phyloP scores from a whole-genome alignment of 164 flowering plant genomes.

The Annona cherimola region DNA sequence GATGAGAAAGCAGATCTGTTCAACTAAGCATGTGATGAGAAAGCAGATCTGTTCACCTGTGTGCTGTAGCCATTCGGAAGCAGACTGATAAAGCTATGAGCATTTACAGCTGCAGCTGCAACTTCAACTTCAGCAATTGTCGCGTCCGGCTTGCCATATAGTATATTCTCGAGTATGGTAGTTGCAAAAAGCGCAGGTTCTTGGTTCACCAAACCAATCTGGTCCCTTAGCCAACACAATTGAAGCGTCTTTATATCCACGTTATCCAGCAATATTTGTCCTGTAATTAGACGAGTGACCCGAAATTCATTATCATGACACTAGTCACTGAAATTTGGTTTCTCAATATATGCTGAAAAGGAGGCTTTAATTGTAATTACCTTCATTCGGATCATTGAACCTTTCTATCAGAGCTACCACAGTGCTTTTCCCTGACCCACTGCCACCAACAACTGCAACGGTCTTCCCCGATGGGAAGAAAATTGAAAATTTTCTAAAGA shows the following conservation, averaged over 20 bases:
- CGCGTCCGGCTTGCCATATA: slow-evolving; percentile 91
- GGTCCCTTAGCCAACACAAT: slow-evolving; percentile 79
- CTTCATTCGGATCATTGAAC: slow-evolving; percentile 90
- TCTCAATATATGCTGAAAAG: not conserved
- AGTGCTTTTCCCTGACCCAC: slow-evolving; percentile 98
- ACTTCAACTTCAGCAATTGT: slow-evolving; percentile 82
- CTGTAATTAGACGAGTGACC: slow-evolving; percentile 34
- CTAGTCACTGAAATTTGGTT: not conserved
- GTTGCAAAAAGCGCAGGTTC: slow-evolving; percentile 98
- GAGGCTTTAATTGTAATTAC: slow-evolving; percentile 34
- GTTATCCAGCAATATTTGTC: slow-evolving; percentile 75
- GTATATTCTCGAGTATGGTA: slow-evolving; percentile 84
- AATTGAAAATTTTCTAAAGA: slow-evolving; percentile 71
- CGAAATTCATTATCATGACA: not conserved
- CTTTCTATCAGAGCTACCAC: slow-evolving; percentile 89
- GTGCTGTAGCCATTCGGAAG: slow-evolving; percentile 89
- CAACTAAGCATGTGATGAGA: no score
- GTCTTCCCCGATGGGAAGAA: slow-evolving; percentile 92
- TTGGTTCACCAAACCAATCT: slow-evolving; percentile 93
- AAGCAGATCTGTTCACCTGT: slow-evolving; percentile 68
- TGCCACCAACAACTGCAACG: slow-evolving; percentile 96
- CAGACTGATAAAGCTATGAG: slow-evolving; percentile 81
- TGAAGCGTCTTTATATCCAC: slow-evolving; percentile 78
- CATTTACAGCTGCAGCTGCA: slow-evolving; percentile 87
- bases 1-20: no score